Evolutionary conservation across 1,284 basidiomycete genomes (phyloP), one percentile per base, ranked within the genome.

Genomic region (Ganoderma meredithae): DNA sequence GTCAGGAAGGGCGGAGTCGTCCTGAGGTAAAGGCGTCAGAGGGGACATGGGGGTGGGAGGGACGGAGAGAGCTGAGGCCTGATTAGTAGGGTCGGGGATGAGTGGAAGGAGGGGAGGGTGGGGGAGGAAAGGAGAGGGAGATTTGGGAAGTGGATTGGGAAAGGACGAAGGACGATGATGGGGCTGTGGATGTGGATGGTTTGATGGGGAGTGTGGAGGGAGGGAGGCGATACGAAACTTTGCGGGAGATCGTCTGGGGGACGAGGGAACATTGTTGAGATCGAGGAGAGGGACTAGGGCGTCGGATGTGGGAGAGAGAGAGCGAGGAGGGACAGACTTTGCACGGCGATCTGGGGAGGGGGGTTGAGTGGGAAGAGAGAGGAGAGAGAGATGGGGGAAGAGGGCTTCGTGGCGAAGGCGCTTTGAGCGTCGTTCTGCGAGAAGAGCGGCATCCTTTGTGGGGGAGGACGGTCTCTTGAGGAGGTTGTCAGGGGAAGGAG

Each of bases 11-110:
- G 63, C 33, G 43, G 65, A 44, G n/a, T 64, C 44, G 7, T 71
- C 63, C 2, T 62, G 53, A 36, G 78, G 72, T 13, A 81, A 73
- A 39, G 80, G 80, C n/a, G 79, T 79, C 10, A 80, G 79, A 40
- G 80, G 81, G 2, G 79, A 81, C 56, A 77, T 73, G 25, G 79
- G 77, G 0, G 62, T 76, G 72, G 25, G 73, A 69, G 58, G 31
- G 17, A 62, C 43, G 5, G 31, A 27, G 56, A 17, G 63, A 7
- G 40, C 53, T 41, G 41, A 19, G 36, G 27, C 22, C 3, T 19
- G 3, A 60, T 60, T 22, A 25, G 58, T 17, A 13, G 41, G 41
- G 31, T 40, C 61, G 33, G 55, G 58, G 47, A 27, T 22, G 22
- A 52, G 47, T 52, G 47, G 43, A 19, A 36, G 52, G 39, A 52